A percentile compares a stretch with the other conserved stretches of the same genome.
phyloP scores from a whole-genome alignment of 331 rosid species.

The Cucumis variabilis region DNA sequence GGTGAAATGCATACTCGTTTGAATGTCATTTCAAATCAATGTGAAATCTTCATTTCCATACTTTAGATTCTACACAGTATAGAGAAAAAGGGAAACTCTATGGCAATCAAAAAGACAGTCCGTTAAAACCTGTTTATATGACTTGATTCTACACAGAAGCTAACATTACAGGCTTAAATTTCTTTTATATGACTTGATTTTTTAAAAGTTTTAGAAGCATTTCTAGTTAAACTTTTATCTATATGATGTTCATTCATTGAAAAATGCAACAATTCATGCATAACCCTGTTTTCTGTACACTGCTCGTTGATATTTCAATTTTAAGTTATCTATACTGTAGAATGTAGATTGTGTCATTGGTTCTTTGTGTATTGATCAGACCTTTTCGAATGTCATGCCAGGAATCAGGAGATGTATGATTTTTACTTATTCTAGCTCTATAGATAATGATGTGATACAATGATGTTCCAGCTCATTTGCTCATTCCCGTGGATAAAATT shows the following conservation, averaged over 20 bases:
- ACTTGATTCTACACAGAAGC: slow-evolving; percentile 52
- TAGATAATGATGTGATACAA: neutral
- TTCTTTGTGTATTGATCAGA: neutral
- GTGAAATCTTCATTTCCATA: neutral
- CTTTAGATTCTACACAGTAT: too few species aligned
- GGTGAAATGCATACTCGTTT: neutral
- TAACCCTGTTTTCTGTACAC: neutral
- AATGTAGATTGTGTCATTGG: neutral
- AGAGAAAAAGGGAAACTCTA: too few species aligned
- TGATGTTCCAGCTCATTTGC: neutral
- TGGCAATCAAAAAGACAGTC: slow-evolving; percentile 56
- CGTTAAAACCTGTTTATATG: slow-evolving; percentile 67
- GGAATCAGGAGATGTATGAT: neutral
- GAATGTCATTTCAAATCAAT: slow-evolving; percentile 8
- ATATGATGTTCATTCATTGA: neutral
- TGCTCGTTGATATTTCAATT: neutral
- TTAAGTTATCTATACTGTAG: slow-evolving; percentile 8
- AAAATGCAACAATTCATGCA: slow-evolving; percentile 1
- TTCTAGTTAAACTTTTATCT: slow-evolving; percentile 1
- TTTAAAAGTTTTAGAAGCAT: neutral
- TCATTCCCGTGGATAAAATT: neutral
- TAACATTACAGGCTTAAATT: neutral
- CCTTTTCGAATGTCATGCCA: neutral
- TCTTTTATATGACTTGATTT: neutral
- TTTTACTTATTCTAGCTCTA: neutral